A percentile compares a stretch with the other conserved stretches of the same genome.
These are phyloP conservation scores for Aspergillus ostianus DNA, from an alignment of 495 filamentous ascomycete genomes.

Conservation along the genomic window DNA sequence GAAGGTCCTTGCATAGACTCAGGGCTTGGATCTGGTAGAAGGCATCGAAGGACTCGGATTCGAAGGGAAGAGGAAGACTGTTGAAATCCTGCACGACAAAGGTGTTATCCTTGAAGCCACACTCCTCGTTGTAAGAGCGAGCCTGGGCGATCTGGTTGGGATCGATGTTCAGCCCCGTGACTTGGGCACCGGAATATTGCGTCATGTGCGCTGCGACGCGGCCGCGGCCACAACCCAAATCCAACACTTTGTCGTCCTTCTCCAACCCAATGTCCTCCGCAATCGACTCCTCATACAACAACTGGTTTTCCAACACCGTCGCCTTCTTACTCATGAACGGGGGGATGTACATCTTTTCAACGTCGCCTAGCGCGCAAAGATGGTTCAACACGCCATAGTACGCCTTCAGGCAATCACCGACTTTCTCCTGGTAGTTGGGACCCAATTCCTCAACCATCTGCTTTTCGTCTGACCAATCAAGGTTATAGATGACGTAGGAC, in stretches of 20 bases:
- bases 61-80: conserved; percentile 56
- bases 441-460: conserved; percentile 58
- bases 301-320: conserved; percentile 50
- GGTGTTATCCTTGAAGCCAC: conserved; percentile 45
- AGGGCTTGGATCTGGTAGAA: conserved; percentile 67
- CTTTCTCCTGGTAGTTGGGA: conserved; percentile 55
- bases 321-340: conserved; percentile 59
- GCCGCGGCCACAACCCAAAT: conserved; percentile 60
- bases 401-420: conserved; percentile 57
- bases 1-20: conserved; percentile 57
- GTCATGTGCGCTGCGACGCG: conserved; percentile 63
- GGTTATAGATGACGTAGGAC: conserved; percentile 64
- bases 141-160: conserved; percentile 61
- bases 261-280: conserved; percentile 51
- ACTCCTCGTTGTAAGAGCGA: conserved; percentile 46
- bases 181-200: conserved; percentile 50
- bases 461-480: conserved; percentile 60
- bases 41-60: conserved; percentile 54
- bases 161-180: conserved; percentile 63
- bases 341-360: conserved; percentile 70
- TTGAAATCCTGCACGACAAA: conserved; percentile 61
- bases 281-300: conserved; percentile 60
- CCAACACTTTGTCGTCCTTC: conserved; percentile 51
- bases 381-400: conserved; percentile 66
- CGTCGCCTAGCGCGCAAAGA: conserved; percentile 62